Conservation (phyloP, 1,284 basidiomycete genomes). For the Cystobasidium pallidum region DNA sequence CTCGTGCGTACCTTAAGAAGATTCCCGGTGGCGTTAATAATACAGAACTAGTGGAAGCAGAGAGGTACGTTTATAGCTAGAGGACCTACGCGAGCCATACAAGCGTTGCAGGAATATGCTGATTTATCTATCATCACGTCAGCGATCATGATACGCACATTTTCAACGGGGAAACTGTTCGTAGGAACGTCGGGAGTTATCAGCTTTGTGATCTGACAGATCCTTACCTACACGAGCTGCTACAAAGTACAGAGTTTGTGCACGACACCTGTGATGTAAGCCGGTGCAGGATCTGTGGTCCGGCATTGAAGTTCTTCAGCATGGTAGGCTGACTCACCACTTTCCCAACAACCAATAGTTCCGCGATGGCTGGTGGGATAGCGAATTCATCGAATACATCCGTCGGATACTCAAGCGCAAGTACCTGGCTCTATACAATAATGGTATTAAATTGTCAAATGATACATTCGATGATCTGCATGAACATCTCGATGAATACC, state of each 20-base stretch:
- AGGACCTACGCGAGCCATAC: no score
- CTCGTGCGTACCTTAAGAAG: constrained; percentile 40
- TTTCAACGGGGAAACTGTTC: constrained; percentile 80
- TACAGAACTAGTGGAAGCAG: neutral
- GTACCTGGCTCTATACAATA: constrained; percentile 77
- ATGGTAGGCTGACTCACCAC: constrained; percentile 2
- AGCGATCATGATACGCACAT: constrained; percentile 65
- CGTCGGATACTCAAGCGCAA: constrained; percentile 82
- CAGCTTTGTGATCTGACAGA: constrained; percentile 91
- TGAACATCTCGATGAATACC: constrained; percentile 15
- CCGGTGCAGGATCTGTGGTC: neutral
- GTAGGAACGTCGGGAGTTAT: constrained; percentile 83
- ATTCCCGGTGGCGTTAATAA: constrained; percentile 27
- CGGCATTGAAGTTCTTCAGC: no score
- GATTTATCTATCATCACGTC: no score
- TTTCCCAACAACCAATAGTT: constrained; percentile 61
- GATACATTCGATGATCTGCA: constrained; percentile 23
- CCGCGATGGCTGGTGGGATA: constrained; percentile 81
- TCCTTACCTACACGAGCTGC: constrained; percentile 74
- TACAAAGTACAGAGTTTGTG: constrained; percentile 70
- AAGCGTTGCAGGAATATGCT: no score
- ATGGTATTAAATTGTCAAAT: constrained; percentile 21
- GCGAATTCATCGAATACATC: constrained; percentile 74
- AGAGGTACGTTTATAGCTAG: neutral
- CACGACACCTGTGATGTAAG: constrained; percentile 72